A percentile compares a stretch with the other conserved stretches of the same genome.
phyloP scores from a whole-genome alignment of 2,329 filamentous ascomycete species.

The Beauveria brongniartii region DNA sequence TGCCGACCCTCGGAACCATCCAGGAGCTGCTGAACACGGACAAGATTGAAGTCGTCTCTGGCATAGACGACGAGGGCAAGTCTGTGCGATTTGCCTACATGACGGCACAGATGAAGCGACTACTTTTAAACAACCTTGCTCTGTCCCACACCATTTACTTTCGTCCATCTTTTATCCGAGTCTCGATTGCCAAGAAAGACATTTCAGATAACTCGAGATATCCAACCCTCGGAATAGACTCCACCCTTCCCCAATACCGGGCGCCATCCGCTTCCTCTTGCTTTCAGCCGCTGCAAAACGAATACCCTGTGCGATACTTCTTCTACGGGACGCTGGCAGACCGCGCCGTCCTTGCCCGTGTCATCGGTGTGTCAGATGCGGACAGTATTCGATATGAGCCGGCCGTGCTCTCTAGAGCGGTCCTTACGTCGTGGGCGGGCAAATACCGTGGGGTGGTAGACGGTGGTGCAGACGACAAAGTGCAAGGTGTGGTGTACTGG shows the following conservation, averaged over 20 bases:
- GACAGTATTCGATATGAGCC: constrained; percentile 13
- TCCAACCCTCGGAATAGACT: constrained; percentile 15
- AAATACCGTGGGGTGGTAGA: constrained; percentile 33
- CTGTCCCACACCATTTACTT: background rate
- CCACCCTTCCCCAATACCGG: constrained; percentile 15
- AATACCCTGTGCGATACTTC: constrained; percentile 31
- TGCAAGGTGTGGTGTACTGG: background rate
- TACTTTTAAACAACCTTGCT: background rate
- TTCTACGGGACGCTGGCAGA: constrained; percentile 33
- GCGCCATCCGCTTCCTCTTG: constrained; percentile 16
- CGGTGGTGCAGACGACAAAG: constrained; percentile 6
- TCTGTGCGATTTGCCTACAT: background rate
- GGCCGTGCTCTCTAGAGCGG: constrained; percentile 23
- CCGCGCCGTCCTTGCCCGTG: constrained; percentile 19
- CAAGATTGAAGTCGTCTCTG: background rate
- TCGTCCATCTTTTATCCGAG: constrained; percentile 9
- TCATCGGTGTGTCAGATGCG: constrained; percentile 22
- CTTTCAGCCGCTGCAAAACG: constrained; percentile 15
- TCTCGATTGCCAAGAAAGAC: constrained; percentile 13
- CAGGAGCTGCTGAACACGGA: background rate
- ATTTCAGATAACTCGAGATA: constrained; percentile 8
- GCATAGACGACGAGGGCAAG: background rate
- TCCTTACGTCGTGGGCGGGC: constrained; percentile 26
- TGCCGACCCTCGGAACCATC: background rate
- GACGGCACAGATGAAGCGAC: background rate